These are phyloP conservation scores for Lotus japonicus DNA, from an alignment of 306 rosid species.

Conservation along the genomic window DNA sequence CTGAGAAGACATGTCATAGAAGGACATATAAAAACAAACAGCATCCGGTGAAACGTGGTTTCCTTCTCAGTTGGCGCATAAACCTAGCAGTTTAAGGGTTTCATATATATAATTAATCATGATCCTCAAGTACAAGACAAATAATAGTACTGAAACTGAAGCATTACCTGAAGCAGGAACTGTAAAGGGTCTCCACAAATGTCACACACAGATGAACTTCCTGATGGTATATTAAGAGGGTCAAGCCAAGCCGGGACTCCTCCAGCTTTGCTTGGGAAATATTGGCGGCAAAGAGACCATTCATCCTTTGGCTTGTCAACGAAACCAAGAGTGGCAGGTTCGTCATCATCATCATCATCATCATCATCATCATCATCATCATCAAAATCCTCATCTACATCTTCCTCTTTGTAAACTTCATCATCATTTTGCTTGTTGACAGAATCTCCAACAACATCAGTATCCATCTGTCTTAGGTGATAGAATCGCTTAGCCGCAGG, in stretches of 20 bases:
- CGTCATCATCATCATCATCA: too few species aligned
- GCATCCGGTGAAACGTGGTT: conserved; percentile 64
- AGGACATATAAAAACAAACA: conserved; percentile 79
- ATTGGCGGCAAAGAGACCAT: too few species aligned
- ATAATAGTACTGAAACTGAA: neutral
- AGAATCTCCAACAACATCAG: too few species aligned
- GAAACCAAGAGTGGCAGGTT: too few species aligned
- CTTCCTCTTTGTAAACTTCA: too few species aligned
- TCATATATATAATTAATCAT: conserved; percentile 4
- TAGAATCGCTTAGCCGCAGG: too few species aligned
- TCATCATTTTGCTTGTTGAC: too few species aligned
- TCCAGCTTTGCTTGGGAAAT: too few species aligned
- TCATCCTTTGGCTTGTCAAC: too few species aligned
- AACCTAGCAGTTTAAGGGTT: conserved; percentile 36
- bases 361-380: too few species aligned
- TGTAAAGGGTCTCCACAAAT: conserved; percentile 67
- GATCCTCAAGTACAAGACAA: neutral
- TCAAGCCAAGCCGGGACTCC: conserved; percentile 64
- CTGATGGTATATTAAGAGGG: conserved; percentile 66
- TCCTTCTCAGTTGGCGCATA: conserved; percentile 63
- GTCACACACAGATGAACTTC: conserved; percentile 58
- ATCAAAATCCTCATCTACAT: too few species aligned
- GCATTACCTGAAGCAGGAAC: conserved; percentile 70
- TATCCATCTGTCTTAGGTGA: too few species aligned
- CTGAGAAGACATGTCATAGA: conserved; percentile 51